phyloP scores from a whole-genome alignment of 2,329 filamentous ascomycete genomes.

The Aspergillus sp. region DNA sequence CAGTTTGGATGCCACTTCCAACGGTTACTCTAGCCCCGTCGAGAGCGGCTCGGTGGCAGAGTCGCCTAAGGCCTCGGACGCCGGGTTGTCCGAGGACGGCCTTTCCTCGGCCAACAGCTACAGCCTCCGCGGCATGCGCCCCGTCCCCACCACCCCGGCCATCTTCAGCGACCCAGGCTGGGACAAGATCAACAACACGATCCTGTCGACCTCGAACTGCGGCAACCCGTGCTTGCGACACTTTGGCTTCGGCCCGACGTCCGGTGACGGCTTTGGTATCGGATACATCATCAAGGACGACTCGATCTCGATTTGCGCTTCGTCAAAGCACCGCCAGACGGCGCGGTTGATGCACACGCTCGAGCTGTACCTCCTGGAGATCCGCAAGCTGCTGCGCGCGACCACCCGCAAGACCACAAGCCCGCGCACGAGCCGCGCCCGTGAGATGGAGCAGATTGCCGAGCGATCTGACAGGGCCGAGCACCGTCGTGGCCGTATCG shows the following conservation, averaged over 20 bases:
- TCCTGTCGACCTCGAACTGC: slow-evolving; percentile 96
- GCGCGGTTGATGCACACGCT: slow-evolving; percentile 81
- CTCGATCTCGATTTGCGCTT: slow-evolving; percentile 81
- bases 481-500: slow-evolving; percentile 64
- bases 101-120: slow-evolving; percentile 47
- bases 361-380: slow-evolving; percentile 84
- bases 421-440: slow-evolving; percentile 50
- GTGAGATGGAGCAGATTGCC: slow-evolving; percentile 50
- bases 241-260: slow-evolving; percentile 93
- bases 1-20: slow-evolving; percentile 46
- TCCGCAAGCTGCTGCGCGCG: slow-evolving; percentile 73
- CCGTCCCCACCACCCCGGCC: slow-evolving; percentile 52
- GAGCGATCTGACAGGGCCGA: slow-evolving; percentile 35
- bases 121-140: slow-evolving; percentile 43
- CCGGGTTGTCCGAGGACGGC: slow-evolving; percentile 36
- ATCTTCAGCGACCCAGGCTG: slow-evolving; percentile 85
- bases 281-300: slow-evolving; percentile 99
- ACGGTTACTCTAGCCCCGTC: slow-evolving; percentile 58
- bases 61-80: slow-evolving; percentile 29
- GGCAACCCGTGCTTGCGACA: slow-evolving; percentile 91
- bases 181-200: slow-evolving; percentile 92
- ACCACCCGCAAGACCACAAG: slow-evolving; percentile 52
- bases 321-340: slow-evolving; percentile 90
- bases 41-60: slow-evolving; percentile 23
- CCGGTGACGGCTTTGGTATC: slow-evolving; percentile 90